A percentile compares a stretch with the other conserved stretches of the same genome.
Conservation (phyloP, 768 basidiomycete species). For the Tricholoma sp. region DNA sequence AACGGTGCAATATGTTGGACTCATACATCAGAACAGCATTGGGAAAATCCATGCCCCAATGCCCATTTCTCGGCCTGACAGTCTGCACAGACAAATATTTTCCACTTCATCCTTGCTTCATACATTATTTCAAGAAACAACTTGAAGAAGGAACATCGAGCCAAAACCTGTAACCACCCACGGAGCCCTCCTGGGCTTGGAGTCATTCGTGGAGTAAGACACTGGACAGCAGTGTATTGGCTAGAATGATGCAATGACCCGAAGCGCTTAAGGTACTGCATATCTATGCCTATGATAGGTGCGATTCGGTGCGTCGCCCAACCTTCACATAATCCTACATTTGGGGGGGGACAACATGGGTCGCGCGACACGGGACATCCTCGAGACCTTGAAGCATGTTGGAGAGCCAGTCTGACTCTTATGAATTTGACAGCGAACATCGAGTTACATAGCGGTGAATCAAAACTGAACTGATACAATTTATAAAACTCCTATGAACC, state of each 20-base stretch:
- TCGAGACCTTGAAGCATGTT: conserved; percentile 43
- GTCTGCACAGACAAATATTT: conserved; percentile 47
- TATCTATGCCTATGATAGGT: conserved; percentile 18
- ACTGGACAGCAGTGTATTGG: conserved; percentile 46
- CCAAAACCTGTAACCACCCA: conserved; percentile 71
- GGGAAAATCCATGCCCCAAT: conserved; percentile 65
- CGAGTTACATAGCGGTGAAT: neutral
- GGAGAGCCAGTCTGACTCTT: conserved; percentile 60
- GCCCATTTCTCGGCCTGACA: conserved; percentile 61
- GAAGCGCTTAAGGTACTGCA: no score
- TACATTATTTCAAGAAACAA: no score
- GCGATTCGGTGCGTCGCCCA: conserved; percentile 8
- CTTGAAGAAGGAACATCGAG: conserved; percentile 52
- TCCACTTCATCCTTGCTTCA: no score
- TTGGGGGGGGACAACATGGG: conserved; percentile 84
- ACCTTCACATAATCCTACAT: conserved; percentile 60
- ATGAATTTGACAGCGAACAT: conserved; percentile 5
- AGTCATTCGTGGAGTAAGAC: conserved; percentile 54
- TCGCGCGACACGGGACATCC: conserved; percentile 58
- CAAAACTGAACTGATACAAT: conserved; percentile 49
- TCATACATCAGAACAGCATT: neutral
- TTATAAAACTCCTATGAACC: conserved; percentile 66
- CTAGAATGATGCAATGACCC: conserved; percentile 52
- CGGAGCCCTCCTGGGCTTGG: conserved; percentile 45
- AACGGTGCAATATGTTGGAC: no score